Conservation (phyloP, 2,329 filamentous ascomycete species). For the Alternaria angustiovoidea region DNA sequence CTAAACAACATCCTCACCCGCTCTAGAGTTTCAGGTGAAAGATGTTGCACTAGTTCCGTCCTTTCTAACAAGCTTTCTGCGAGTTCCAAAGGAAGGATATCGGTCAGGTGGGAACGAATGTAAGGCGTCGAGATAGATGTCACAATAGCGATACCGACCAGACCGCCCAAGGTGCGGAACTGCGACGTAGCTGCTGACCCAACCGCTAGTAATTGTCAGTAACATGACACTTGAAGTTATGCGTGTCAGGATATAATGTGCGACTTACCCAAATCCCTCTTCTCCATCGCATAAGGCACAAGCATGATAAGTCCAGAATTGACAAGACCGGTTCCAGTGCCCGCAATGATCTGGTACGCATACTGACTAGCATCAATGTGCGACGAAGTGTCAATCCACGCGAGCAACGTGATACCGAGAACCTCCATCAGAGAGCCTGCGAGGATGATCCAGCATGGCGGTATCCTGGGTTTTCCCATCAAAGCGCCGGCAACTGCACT, state of each 20-base stretch:
- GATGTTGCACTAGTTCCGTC: constrained; percentile 3
- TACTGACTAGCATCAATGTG: constrained; percentile 16
- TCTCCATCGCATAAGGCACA: constrained; percentile 19
- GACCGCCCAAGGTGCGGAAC: constrained; percentile 19
- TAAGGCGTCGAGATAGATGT: constrained; percentile 18
- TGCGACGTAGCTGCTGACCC: constrained; percentile 18
- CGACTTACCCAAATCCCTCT: constrained; percentile 21
- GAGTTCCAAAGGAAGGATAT: constrained; percentile 6
- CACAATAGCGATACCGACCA: constrained; percentile 18
- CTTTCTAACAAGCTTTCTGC: constrained; percentile 7
- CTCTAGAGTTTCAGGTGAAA: not conserved
- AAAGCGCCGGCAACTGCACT: constrained; percentile 12
- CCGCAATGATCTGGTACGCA: constrained; percentile 23
- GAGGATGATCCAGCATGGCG: constrained; percentile 16
- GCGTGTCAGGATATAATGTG: not conserved
- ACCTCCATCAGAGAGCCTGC: constrained; percentile 14
- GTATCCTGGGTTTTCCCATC: constrained; percentile 12
- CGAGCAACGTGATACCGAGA: constrained; percentile 14
- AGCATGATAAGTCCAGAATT: constrained; percentile 13
- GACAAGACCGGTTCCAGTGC: constrained; percentile 20
- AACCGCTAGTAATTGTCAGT: constrained; percentile 8
- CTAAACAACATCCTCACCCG: constrained; percentile 10
- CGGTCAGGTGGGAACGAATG: constrained; percentile 8
- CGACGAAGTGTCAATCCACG: not conserved
- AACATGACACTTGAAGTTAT: no score